Evolutionary conservation across 1,284 basidiomycete species (phyloP).

Genomic region (Hymenochaete sp.): DNA sequence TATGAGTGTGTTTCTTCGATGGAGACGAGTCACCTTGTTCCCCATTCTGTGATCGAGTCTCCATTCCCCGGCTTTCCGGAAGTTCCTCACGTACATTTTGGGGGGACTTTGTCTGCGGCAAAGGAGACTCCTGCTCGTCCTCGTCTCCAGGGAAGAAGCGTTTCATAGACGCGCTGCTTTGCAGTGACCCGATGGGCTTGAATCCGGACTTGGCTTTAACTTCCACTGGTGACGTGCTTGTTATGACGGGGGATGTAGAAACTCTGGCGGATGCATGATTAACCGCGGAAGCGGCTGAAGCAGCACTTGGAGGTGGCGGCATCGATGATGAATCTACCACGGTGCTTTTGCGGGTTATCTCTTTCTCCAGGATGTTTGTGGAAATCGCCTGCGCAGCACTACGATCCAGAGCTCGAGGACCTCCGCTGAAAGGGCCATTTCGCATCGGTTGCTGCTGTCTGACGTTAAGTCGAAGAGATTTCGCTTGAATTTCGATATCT

Average conservation of each 20-base stretch:
- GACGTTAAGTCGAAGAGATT: slow-evolving; percentile 12
- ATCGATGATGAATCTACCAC: slow-evolving; percentile 21
- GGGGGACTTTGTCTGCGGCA: neutral
- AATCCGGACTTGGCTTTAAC: slow-evolving; percentile 18
- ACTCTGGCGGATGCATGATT: slow-evolving; percentile 12
- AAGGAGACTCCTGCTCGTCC: slow-evolving; percentile 20
- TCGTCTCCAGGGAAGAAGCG: slow-evolving; percentile 29
- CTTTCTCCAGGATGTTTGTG: slow-evolving; percentile 3
- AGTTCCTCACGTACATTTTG: neutral
- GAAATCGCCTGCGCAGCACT: too few relatives aligned
- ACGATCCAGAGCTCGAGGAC: too few relatives aligned
- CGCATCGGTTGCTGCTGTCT: neutral
- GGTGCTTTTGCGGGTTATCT: slow-evolving; percentile 16
- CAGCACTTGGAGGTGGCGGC: slow-evolving; percentile 22
- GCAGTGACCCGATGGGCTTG: slow-evolving; percentile 13
- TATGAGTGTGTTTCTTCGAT: too few relatives aligned
- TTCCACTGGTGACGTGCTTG: slow-evolving; percentile 7
- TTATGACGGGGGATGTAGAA: neutral
- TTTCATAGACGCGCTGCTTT: slow-evolving; percentile 20
- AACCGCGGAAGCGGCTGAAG: slow-evolving; percentile 1
- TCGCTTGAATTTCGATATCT: slow-evolving; percentile 28
- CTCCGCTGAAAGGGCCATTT: too few relatives aligned
- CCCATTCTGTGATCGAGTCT: neutral
- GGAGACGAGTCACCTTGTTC: neutral
- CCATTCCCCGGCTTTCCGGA: neutral